These are phyloP conservation scores for Chondrostereum purpureum DNA, from an alignment of 1,284 basidiomycete species.

Conservation along the genomic window DNA sequence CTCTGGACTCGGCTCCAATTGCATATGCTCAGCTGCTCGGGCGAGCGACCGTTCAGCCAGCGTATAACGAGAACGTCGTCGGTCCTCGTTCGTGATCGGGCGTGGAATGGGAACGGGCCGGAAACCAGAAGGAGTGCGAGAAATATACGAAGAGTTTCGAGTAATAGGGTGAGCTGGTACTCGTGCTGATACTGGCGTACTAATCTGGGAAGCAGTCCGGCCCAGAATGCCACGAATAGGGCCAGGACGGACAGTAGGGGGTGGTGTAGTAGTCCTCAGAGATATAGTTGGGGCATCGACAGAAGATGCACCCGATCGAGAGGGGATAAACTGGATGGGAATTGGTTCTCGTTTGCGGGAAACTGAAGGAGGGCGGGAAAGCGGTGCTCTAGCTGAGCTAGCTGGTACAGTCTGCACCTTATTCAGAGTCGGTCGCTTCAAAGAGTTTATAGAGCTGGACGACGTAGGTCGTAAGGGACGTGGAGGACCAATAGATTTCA, in stretches of 20 bases:
- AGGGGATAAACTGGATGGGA: not conserved
- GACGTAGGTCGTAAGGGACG: too few species aligned
- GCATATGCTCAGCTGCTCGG: not conserved
- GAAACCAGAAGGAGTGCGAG: too few species aligned
- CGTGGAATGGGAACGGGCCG: not conserved
- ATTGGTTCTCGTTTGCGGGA: too few species aligned
- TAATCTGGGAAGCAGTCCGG: too few species aligned
- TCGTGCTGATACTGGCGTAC: too few species aligned
- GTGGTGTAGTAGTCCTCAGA: not conserved
- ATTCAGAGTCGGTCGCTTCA: too few species aligned
- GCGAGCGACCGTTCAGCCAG: not conserved
- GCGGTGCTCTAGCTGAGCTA: too few species aligned
- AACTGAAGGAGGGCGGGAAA: too few species aligned
- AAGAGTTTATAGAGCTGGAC: too few species aligned
- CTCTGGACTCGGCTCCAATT: not conserved
- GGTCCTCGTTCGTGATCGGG: not conserved
- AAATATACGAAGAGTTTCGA: not conserved
- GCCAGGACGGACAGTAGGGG: not conserved
- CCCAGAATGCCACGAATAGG: not conserved
- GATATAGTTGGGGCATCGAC: not conserved
- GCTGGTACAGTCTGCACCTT: too few species aligned
- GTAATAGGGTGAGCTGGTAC: not conserved
- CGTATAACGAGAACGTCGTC: not conserved
- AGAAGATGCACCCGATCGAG: not conserved
- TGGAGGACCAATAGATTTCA: too few species aligned